Conservation (phyloP, 176 grass and related monocot species). For the Olyra latifolia region DNA sequence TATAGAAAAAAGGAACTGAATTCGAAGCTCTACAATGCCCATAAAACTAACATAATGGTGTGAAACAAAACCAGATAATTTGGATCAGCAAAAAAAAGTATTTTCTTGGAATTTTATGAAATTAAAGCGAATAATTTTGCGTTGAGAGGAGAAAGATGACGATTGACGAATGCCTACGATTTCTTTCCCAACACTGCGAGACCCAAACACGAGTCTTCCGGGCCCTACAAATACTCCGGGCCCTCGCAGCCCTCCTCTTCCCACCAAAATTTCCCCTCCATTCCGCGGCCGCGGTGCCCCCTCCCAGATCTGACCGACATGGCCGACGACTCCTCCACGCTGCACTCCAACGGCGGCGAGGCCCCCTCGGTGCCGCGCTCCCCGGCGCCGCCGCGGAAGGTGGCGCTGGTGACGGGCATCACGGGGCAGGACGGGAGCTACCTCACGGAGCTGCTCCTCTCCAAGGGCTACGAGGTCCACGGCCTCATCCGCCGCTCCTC, state of each 20-base stretch:
- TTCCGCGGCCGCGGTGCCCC: background rate
- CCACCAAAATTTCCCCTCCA: background rate
- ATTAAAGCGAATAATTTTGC: background rate
- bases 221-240: slow-evolving; percentile 38
- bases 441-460: slow-evolving; percentile 82
- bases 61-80: background rate
- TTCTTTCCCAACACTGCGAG: background rate
- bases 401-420: slow-evolving; percentile 88
- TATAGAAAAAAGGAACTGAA: no score
- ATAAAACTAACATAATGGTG: background rate
- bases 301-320: slow-evolving; percentile 35
- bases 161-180: no score
- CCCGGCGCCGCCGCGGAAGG: slow-evolving; percentile 56
- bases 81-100: background rate
- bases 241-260: background rate
- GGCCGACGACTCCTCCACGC: slow-evolving; percentile 8
- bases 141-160: background rate
- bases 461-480: slow-evolving; percentile 95
- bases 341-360: slow-evolving; percentile 40
- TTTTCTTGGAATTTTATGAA: background rate
- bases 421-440: slow-evolving; percentile 97
- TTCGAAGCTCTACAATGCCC: no score
- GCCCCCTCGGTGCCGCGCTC: slow-evolving; percentile 1
- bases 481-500: slow-evolving; percentile 95
- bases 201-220: background rate